Conservation (phyloP, 768 basidiomycete genomes). For the Calocybe gangraenosa region DNA sequence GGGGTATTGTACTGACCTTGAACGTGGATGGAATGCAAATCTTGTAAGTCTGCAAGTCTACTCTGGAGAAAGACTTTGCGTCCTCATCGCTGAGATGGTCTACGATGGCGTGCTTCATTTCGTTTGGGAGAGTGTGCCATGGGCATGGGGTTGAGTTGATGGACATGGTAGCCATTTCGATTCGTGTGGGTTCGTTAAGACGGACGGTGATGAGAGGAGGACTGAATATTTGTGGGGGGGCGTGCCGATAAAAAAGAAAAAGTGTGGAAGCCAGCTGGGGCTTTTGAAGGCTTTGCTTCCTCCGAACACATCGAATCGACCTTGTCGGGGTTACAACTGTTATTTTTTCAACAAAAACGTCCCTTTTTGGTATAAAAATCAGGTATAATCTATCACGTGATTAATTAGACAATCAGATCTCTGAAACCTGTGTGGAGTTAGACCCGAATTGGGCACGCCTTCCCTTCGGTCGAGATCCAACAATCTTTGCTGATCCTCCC, state of each 20-base stretch:
- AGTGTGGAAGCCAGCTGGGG: background rate
- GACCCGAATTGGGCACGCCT: too few species aligned
- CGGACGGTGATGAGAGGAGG: background rate
- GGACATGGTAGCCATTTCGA: constrained; percentile 18
- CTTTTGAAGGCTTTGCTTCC: constrained; percentile 11
- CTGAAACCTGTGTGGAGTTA: too few species aligned
- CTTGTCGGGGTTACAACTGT: too few species aligned
- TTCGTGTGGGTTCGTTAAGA: constrained; percentile 8
- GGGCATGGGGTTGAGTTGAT: constrained; percentile 10
- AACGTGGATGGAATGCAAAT: constrained; percentile 58
- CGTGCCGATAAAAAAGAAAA: background rate
- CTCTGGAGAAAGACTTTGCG: constrained; percentile 42
- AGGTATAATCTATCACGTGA: too few species aligned
- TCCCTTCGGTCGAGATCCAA: too few species aligned
- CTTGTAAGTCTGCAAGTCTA: constrained; percentile 46
- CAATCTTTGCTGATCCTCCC: background rate
- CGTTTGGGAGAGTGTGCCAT: constrained; percentile 61
- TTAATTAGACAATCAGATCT: too few species aligned
- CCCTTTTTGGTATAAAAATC: too few species aligned
- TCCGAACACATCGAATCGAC: constrained; percentile 34
- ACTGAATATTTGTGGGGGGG: background rate
- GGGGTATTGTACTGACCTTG: constrained; percentile 36
- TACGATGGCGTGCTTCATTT: constrained; percentile 60
- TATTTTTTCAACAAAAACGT: too few species aligned
- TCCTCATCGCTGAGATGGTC: constrained; percentile 42